These are phyloP conservation scores for Leishmania amazonensis DNA, from an alignment of 208 protist species.

Conservation along the genomic window DNA sequence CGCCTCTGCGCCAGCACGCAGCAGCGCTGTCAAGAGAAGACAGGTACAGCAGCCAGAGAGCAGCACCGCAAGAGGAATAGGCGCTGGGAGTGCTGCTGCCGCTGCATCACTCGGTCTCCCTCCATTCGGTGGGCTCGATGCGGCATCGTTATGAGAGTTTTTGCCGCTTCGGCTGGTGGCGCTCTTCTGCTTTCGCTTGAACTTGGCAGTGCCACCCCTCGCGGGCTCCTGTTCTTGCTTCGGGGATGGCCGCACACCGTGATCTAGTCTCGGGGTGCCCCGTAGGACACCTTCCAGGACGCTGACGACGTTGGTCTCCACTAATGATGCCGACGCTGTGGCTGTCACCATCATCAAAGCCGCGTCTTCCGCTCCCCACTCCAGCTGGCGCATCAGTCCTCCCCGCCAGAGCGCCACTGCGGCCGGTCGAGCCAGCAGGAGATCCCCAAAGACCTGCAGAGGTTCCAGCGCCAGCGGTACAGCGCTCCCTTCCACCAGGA, in stretches of 20 bases:
- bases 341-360: background rate
- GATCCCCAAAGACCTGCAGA: conserved; percentile 15
- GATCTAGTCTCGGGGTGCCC: background rate
- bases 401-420: conserved; percentile 6
- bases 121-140: background rate
- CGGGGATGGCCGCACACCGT: background rate
- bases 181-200: conserved; percentile 12
- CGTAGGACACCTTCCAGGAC: background rate
- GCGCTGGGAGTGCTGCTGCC: background rate
- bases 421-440: conserved; percentile 6
- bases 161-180: background rate
- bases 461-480: background rate
- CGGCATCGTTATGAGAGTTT: background rate
- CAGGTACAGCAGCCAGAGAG: conserved; percentile 5
- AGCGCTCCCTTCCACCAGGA: background rate
- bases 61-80: background rate
- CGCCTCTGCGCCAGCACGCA: background rate
- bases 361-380: background rate
- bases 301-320: background rate
- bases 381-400: background rate
- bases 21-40: conserved; percentile 2
- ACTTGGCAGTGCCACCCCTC: background rate
- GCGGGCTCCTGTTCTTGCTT: background rate
- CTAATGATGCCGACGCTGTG: background rate
- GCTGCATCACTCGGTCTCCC: background rate